Percentiles rank a stretch among this genome's conserved stretches.
Evolutionary conservation across 768 basidiomycete genomes (phyloP).

Genomic region (Lyophyllum atratum): DNA sequence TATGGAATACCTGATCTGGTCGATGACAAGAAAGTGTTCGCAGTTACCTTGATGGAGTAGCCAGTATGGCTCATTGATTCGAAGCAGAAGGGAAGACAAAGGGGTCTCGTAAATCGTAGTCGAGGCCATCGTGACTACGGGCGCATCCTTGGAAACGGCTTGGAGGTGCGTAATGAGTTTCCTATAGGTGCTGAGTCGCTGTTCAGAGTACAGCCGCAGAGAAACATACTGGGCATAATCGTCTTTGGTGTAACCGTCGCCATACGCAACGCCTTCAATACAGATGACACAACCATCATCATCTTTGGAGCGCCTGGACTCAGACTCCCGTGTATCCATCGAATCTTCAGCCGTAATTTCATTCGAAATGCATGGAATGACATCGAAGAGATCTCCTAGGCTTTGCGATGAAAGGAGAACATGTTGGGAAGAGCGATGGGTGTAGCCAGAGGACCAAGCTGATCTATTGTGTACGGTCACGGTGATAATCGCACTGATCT

Average conservation of each 20-base stretch:
- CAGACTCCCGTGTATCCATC: slow-evolving; percentile 32
- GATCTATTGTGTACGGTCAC: slow-evolving; percentile 63
- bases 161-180: slow-evolving; percentile 28
- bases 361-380: slow-evolving; percentile 64
- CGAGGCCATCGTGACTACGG: slow-evolving; percentile 36
- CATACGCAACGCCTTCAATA: slow-evolving; percentile 62
- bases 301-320: slow-evolving; percentile 8
- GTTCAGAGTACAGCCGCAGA: slow-evolving; percentile 31
- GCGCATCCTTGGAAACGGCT: slow-evolving; percentile 31
- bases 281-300: slow-evolving; percentile 52
- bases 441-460: slow-evolving; percentile 59
- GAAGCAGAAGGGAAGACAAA: slow-evolving; percentile 57
- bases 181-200: slow-evolving; percentile 35
- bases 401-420: slow-evolving; percentile 72
- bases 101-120: slow-evolving; percentile 47
- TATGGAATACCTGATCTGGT: slow-evolving; percentile 63
- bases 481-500: slow-evolving; percentile 51
- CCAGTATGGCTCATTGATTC: slow-evolving; percentile 80
- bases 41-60: slow-evolving; percentile 80
- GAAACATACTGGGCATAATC: slow-evolving; percentile 57
- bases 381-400: slow-evolving; percentile 58
- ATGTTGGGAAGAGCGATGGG: slow-evolving; percentile 69
- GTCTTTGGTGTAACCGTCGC: slow-evolving; percentile 45
- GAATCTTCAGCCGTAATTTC: slow-evolving; percentile 47
- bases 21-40: slow-evolving; percentile 75